Evolutionary conservation across 805 yeast genomes (phyloP), one percentile per base, ranked within the genome.

Genomic region (Teunomyces tritomae): DNA sequence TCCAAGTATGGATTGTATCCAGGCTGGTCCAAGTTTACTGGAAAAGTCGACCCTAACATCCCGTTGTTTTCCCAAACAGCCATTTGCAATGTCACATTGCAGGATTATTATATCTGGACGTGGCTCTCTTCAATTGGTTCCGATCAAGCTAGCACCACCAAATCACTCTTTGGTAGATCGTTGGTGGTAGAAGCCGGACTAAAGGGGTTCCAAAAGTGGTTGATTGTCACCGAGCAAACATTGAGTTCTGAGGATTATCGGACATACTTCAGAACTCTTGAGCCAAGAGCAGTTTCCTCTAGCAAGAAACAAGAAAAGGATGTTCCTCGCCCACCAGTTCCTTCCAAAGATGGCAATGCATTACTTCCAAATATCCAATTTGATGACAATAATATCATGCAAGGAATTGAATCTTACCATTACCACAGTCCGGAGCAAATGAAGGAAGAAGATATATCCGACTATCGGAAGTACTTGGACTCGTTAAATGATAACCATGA

Each of bases 101-200:
- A 88, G 63, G 96, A 89, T 63, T 89, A 86, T 63, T 89, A 84
- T 59, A 87, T 89, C 27, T 89, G 96, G 96, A 80, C 96, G 0
- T 89, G 96, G 96, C 71, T 89, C 58, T 81, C 90, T 1, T 78
- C 89, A 2, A 62, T 89, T 20, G 88, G 88, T 0, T 76, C 83
- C 28, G 96, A 89, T 60, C 86, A 87, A 59, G 80, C 89, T 0
- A 73, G 77, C 28, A 64, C 71, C 20, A 82, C 82, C 55, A 86
- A 86, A 62, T 77, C 78, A 28, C 64, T 84, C 1, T 89, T 89
- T 70, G 96, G 96, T 8, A 77, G 94, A 54, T 83, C 95, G 0
- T 74, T 88, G 47, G 88, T 89, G 5, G 79, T 88, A 45, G 96
- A 89, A 56, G 89, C 88, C 39, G 89, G 87, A 39, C 74, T 87